These are phyloP conservation scores for Adenanthera pavonina DNA, from an alignment of 306 rosid genomes.

Conservation along the genomic window DNA sequence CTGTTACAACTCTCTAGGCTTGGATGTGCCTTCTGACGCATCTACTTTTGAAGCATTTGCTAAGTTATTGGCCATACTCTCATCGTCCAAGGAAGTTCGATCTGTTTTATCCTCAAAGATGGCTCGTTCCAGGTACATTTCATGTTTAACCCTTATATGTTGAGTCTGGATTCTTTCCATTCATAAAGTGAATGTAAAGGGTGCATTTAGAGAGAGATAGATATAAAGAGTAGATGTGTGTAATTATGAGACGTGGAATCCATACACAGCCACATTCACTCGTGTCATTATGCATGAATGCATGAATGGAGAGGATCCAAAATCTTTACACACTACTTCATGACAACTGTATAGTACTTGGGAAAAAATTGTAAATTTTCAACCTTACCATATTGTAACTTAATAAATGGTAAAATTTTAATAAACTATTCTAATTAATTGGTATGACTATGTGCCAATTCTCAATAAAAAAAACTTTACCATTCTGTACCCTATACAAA, in stretches of 20 bases:
- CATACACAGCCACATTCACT: no score
- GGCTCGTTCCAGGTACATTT: slow-evolving; percentile 81
- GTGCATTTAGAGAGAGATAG: no score
- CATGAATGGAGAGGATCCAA: background rate
- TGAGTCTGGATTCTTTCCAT: no score
- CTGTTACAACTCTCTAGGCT: slow-evolving; percentile 78
- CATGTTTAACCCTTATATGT: slow-evolving; percentile 12
- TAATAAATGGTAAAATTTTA: background rate
- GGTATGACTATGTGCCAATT: slow-evolving; percentile 3
- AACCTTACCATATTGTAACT: background rate
- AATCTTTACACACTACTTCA: background rate
- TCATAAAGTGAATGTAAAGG: no score
- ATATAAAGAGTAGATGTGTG: no score
- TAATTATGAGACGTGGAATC: no score
- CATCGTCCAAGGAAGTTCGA: slow-evolving; percentile 94
- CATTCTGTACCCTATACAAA: background rate
- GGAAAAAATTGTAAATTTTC: slow-evolving; percentile 12
- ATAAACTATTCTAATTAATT: background rate
- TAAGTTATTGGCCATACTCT: slow-evolving; percentile 78
- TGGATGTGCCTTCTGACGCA: slow-evolving; percentile 85
- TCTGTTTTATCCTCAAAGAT: slow-evolving; percentile 73
- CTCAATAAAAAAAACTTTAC: background rate
- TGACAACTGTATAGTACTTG: slow-evolving; percentile 2
- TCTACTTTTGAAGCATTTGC: slow-evolving; percentile 96
- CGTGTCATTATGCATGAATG: no score